phyloP scores from a whole-genome alignment of 1,284 basidiomycete genomes.

The Omphalotus olearius region DNA sequence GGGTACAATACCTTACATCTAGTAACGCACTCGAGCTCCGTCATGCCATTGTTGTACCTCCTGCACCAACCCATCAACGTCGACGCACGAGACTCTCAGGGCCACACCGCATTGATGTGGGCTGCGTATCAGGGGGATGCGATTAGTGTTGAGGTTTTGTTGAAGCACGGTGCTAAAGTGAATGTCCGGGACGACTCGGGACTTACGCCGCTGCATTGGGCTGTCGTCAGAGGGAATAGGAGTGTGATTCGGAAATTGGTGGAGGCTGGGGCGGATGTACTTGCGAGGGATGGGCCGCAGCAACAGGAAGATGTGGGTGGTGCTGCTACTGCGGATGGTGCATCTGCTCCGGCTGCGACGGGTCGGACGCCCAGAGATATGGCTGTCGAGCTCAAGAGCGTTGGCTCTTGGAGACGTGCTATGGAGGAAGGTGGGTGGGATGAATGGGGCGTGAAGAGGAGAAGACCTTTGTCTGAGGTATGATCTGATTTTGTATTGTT shows the following conservation, averaged over 20 bases:
- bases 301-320: no score
- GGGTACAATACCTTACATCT: slow-evolving; percentile 97
- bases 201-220: slow-evolving; percentile 95
- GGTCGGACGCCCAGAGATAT: slow-evolving; percentile 92
- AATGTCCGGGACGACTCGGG: slow-evolving; percentile 78
- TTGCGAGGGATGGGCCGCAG: slow-evolving; percentile 42
- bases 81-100: slow-evolving; percentile 85
- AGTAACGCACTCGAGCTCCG: slow-evolving; percentile 89
- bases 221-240: slow-evolving; percentile 93
- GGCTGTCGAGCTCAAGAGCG: slow-evolving; percentile 89
- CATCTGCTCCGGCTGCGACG: slow-evolving; percentile 50
- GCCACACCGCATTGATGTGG: slow-evolving; percentile 98
- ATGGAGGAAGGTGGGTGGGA: slow-evolving; percentile 82
- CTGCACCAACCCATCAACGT: slow-evolving; percentile 89
- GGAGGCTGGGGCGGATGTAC: slow-evolving; percentile 81
- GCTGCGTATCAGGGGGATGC: slow-evolving; percentile 98
- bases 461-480: slow-evolving; percentile 70
- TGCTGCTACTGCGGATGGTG: no score
- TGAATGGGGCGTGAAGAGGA: slow-evolving; percentile 69
- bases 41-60: slow-evolving; percentile 93
- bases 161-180: slow-evolving; percentile 84
- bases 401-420: slow-evolving; percentile 85
- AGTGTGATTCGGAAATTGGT: slow-evolving; percentile 82
- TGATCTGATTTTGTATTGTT: slow-evolving; percentile 18
- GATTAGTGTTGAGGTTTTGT: slow-evolving; percentile 86